These are phyloP conservation scores for Phlebiopsis gigantea DNA, from an alignment of 768 basidiomycete genomes.

Conservation along the genomic window DNA sequence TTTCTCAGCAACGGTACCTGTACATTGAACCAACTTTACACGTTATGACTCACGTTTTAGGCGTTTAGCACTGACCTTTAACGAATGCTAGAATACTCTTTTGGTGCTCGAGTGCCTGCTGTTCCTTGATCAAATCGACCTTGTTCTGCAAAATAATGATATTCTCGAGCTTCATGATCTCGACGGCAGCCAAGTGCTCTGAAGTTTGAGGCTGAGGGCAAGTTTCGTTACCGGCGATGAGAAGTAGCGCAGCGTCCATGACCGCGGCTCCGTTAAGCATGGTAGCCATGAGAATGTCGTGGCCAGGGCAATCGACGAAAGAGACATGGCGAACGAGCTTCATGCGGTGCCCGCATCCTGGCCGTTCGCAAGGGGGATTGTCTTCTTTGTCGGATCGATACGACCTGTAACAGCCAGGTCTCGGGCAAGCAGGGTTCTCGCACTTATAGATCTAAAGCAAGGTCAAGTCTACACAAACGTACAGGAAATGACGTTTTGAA, in stretches of 20 bases:
- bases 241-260: slow-evolving; percentile 96
- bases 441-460: slow-evolving; percentile 89
- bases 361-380: slow-evolving; percentile 87
- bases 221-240: slow-evolving; percentile 97
- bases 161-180: slow-evolving; percentile 98
- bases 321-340: slow-evolving; percentile 94
- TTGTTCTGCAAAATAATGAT: slow-evolving; percentile 99
- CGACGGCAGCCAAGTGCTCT: slow-evolving; percentile 96
- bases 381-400: slow-evolving; percentile 95
- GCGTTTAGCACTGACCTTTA: slow-evolving; percentile 53
- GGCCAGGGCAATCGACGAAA: slow-evolving; percentile 96
- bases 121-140: slow-evolving; percentile 95
- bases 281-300: slow-evolving; percentile 99
- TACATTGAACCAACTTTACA: neutral
- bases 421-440: slow-evolving; percentile 86
- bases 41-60: neutral
- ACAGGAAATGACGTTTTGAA: neutral
- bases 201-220: slow-evolving; percentile 99
- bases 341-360: slow-evolving; percentile 88
- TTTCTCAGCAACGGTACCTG: slow-evolving; percentile 94
- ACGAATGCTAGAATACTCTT: slow-evolving; percentile 95
- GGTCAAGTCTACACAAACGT: slow-evolving; percentile 5
- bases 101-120: slow-evolving; percentile 91
- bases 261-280: slow-evolving; percentile 99
- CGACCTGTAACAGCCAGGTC: slow-evolving; percentile 91